Conservation (phyloP, 164 flowering plant species). For the Magnolia kwangsiensis region DNA sequence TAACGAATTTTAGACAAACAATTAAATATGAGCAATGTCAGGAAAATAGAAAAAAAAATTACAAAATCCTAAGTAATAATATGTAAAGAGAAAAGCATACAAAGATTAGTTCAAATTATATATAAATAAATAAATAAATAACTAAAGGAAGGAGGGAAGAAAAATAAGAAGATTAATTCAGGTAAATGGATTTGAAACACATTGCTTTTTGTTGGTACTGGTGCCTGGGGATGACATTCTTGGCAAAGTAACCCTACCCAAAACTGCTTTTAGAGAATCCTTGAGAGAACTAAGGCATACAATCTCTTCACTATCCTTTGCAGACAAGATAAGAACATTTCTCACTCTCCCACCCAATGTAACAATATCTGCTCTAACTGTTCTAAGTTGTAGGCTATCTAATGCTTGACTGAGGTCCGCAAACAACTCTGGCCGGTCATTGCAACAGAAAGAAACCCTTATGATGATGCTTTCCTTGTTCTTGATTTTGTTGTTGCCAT, state of each 20-base stretch:
- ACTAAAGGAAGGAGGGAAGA: no score
- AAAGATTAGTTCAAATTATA: no score
- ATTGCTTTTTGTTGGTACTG: no score
- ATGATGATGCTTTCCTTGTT: conserved; percentile 27
- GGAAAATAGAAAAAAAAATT: no score
- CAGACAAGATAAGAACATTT: conserved; percentile 39
- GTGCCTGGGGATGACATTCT: neutral
- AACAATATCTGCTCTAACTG: conserved; percentile 56
- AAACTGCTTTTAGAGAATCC: conserved; percentile 33
- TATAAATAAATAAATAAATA: no score
- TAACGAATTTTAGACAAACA: no score
- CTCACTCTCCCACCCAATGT: conserved; percentile 57
- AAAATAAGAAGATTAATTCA: no score
- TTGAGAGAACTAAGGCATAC: conserved; percentile 27
- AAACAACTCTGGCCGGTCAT: conserved; percentile 66
- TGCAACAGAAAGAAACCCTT: conserved; percentile 71
- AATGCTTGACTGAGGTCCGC: conserved; percentile 51
- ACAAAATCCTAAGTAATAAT: no score
- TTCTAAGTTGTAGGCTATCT: conserved; percentile 43
- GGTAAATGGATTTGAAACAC: no score
- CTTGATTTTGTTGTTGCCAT: neutral
- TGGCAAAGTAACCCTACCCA: conserved; percentile 39
- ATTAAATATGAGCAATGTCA: no score
- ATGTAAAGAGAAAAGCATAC: no score
- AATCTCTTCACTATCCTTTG: conserved; percentile 13